Percentiles rank a stretch among this genome's conserved stretches.
These are phyloP conservation scores for Alternaria hordeiaustralica DNA, from an alignment of 2,329 filamentous ascomycete species.

Conservation along the genomic window DNA sequence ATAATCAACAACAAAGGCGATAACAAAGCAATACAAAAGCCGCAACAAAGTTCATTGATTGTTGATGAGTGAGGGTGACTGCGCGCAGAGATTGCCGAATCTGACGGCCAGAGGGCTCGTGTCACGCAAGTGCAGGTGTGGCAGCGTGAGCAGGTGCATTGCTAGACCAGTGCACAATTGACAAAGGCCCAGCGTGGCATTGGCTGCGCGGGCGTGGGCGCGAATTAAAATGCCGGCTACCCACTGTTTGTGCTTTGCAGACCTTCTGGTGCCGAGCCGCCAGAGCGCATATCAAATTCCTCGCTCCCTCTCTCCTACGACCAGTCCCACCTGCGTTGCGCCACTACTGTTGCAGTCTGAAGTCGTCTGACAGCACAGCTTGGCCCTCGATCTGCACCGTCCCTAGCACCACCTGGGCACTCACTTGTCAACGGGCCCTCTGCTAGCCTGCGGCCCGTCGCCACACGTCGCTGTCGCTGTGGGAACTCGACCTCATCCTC, in stretches of 20 bases:
- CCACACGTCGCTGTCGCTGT: constrained; percentile 37
- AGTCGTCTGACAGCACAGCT: constrained; percentile 15
- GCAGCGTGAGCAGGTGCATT: neutral
- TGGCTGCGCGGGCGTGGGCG: constrained; percentile 21
- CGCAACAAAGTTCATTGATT: neutral
- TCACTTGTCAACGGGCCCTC: constrained; percentile 19
- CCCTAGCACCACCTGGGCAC: constrained; percentile 8
- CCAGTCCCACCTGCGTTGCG: constrained; percentile 15
- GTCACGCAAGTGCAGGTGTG: neutral
- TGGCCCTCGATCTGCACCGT: constrained; percentile 14
- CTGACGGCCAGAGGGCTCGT: neutral
- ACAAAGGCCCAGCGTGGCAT: constrained; percentile 22
- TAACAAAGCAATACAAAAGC: neutral
- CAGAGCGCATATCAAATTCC: constrained; percentile 31
- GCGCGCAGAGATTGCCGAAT: neutral
- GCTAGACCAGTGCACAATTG: constrained; percentile 11
- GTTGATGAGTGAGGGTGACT: neutral
- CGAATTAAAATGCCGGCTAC: constrained; percentile 13
- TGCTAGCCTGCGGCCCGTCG: constrained; percentile 34
- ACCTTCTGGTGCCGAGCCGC: constrained; percentile 18
- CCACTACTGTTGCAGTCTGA: constrained; percentile 24
- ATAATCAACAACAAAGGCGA: neutral
- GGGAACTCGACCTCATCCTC: constrained; percentile 41
- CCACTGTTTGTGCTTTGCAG: constrained; percentile 14
- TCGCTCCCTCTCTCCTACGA: constrained; percentile 17